phyloP scores from a whole-genome alignment of 495 filamentous ascomycete species.

The Xylaria sp. region DNA sequence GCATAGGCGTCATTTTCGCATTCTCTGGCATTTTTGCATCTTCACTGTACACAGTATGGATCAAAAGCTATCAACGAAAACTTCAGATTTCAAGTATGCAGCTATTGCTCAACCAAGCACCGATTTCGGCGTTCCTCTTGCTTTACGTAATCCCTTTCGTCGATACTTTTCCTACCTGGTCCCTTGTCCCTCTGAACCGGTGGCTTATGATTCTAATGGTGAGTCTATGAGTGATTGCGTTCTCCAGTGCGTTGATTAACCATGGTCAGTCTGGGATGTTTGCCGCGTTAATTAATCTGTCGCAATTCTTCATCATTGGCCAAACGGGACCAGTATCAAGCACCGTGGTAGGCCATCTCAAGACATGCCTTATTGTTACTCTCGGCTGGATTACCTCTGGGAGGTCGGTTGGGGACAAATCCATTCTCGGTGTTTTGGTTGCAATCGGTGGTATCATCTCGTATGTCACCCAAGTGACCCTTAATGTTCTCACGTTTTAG shows the following conservation, averaged over 20 bases:
- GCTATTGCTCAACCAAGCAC: conserved; percentile 74
- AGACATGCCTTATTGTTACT: conserved; percentile 66
- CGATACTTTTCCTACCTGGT: conserved; percentile 66
- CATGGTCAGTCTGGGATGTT: conserved; percentile 61
- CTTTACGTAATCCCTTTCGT: conserved; percentile 70
- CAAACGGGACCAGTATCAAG: conserved; percentile 73
- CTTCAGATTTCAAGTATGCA: conserved; percentile 74
- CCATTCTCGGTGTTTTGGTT: conserved; percentile 59
- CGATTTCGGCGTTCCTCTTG: conserved; percentile 66
- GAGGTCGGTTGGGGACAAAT: conserved; percentile 58
- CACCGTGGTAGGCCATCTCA: conserved; percentile 74
- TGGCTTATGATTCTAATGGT: conserved; percentile 65
- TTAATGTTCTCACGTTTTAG: background rate
- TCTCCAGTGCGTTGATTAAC: conserved; percentile 32
- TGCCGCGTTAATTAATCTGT: conserved; percentile 74
- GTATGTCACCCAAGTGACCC: conserved; percentile 43
- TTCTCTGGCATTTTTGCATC: conserved; percentile 69
- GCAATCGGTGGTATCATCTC: conserved; percentile 63
- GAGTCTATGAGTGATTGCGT: conserved; percentile 31
- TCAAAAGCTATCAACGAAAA: conserved; percentile 70
- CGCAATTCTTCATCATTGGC: conserved; percentile 77
- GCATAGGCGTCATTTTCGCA: conserved; percentile 67
- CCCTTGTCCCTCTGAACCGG: conserved; percentile 53
- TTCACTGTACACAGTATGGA: conserved; percentile 74
- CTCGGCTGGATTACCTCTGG: conserved; percentile 63